Percentiles rank a stretch among this genome's conserved stretches.
Conservation (phyloP, 2,329 filamentous ascomycete species). For the Bipolaris zeicola region DNA sequence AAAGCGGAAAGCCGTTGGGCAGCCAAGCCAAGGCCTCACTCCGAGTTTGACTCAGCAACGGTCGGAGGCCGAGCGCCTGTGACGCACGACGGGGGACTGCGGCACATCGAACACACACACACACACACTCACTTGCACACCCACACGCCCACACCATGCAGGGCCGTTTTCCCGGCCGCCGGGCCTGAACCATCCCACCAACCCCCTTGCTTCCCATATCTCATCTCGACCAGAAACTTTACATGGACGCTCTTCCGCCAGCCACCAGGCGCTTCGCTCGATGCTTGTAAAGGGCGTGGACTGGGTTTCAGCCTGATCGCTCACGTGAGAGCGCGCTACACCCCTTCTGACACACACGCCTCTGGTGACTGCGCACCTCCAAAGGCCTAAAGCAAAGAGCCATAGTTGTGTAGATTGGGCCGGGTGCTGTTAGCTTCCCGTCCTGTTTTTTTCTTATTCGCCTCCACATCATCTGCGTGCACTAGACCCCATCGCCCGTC, state of each 20-base stretch:
- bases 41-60: constrained; percentile 7
- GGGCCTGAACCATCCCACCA: constrained; percentile 2
- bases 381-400: constrained; percentile 1
- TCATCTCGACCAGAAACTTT: constrained; percentile 6
- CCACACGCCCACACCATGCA: constrained; percentile 4
- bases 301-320: constrained; percentile 10
- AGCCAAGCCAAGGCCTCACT: constrained; percentile 4
- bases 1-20: constrained; percentile 4
- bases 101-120: constrained; percentile 6
- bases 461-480: constrained; percentile 1
- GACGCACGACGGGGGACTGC: constrained; percentile 2
- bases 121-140: background rate
- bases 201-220: constrained; percentile 6
- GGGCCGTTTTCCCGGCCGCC: constrained; percentile 14
- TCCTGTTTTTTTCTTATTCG: background rate
- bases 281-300: constrained; percentile 9
- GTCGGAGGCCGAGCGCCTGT: constrained; percentile 10
- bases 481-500: constrained; percentile 1
- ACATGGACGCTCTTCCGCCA: constrained; percentile 11
- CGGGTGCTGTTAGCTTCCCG: background rate
- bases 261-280: constrained; percentile 1
- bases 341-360: constrained; percentile 1
- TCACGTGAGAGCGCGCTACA: constrained; percentile 9
- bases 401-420: background rate
- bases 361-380: constrained; percentile 7